These are phyloP conservation scores for Ustulina deusta DNA, from an alignment of 2,329 filamentous ascomycete genomes.

Conservation along the genomic window DNA sequence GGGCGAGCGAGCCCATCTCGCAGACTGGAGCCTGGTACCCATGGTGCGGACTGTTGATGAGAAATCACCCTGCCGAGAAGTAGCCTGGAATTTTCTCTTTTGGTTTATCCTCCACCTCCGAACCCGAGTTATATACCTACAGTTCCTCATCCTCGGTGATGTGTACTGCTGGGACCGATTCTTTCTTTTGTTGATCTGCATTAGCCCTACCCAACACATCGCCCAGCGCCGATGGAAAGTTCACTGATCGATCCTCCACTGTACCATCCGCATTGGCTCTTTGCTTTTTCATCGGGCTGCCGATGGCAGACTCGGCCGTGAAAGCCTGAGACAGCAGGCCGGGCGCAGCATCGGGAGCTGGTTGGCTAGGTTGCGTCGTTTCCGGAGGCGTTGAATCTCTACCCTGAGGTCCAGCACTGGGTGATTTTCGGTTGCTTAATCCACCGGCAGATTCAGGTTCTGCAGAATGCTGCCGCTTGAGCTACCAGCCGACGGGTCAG, in stretches of 20 bases:
- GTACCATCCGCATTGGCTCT: constrained; percentile 70
- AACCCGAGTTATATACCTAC: constrained; percentile 30
- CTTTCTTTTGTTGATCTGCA: constrained; percentile 43
- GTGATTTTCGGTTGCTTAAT: constrained; percentile 60
- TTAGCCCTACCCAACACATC: constrained; percentile 55
- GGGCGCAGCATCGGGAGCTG: constrained; percentile 50
- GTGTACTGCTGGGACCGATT: constrained; percentile 37
- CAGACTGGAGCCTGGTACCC: not conserved
- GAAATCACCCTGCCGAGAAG: not conserved
- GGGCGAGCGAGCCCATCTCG: not conserved
- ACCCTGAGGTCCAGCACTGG: constrained; percentile 56
- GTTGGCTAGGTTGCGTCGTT: constrained; percentile 50
- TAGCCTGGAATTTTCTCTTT: not conserved
- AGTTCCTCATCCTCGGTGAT: constrained; percentile 50
- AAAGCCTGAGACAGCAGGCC: constrained; percentile 59
- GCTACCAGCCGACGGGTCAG: constrained; percentile 61
- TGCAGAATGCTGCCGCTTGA: constrained; percentile 83
- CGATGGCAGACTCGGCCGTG: constrained; percentile 64
- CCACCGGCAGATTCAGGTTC: constrained; percentile 68
- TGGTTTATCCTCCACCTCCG: not conserved
- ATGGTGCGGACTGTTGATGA: not conserved
- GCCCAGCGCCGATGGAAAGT: constrained; percentile 56
- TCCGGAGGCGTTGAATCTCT: constrained; percentile 58
- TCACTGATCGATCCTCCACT: constrained; percentile 55
- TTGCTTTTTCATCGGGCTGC: constrained; percentile 81